Base-by-base conservation (phyloP, 2,329 filamentous ascomycete species). In the Thermoascus crustaceus region DNA sequence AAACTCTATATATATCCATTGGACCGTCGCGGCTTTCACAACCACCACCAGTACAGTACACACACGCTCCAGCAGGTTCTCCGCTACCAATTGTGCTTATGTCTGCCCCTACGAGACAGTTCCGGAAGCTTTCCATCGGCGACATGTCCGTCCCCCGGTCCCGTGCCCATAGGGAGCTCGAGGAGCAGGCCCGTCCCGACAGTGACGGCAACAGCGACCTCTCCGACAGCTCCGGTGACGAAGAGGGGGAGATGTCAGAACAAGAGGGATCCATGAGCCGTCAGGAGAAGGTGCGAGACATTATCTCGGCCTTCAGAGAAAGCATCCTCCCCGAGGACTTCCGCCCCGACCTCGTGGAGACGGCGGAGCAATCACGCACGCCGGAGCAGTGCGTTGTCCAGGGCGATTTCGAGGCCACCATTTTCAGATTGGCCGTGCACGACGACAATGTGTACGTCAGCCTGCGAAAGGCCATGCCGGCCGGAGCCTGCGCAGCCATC, bases 351-450 rank as follows among this genome's bases (percentile, higher is more conserved):
- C 47, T 65, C n/a, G 51, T 53, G 23, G 59, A 62, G 29, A 54
- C 54, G 16, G 51, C 52, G 3, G 47, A 48, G 10, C 49, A 57
- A 11, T 40, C 47, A 7, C 54, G 54, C 30, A 58, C 57, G 4
- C 50, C 57, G 8, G 61, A 64, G 31, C 56, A 66, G 33, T 65
- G 64, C 41, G 61, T 66, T 10, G 59, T 67, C 10, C 63, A 63
- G 38, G 61, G 59, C 2, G 64, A 67, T 39, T 55, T 69, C 8
- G 58, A 61, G 35, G 62, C 60, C 10, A 69, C 65, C 2, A 53
- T 68, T 39, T 65, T 68, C 44, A 55, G 62, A 16, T 58, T 67
- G 4, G 64, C 64, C 4, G 55, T 65, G 9, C 59, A 66, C 41
- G 64, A 69, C 36, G 57, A 64, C 25, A 51, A 50, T n/a, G 54